Conservation (phyloP, 2,329 filamentous ascomycete species). For the Nothophaeocryptopus gaeumannii region DNA sequence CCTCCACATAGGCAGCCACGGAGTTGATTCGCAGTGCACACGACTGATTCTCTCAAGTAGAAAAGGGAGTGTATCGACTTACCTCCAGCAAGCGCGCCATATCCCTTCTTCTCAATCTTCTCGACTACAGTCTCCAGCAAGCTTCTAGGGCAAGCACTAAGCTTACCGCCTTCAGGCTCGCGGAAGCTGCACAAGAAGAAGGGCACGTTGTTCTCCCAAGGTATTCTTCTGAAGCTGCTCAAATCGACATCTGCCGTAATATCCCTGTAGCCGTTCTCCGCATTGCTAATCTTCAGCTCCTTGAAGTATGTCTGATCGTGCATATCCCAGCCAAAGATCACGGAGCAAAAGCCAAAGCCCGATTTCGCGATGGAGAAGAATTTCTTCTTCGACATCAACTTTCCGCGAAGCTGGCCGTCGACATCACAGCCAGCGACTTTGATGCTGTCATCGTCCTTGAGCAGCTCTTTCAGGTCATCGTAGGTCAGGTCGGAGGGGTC, state of each 20-base stretch:
- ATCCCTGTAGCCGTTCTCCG: conserved; percentile 85
- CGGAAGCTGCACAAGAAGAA: conserved; percentile 82
- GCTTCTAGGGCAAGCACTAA: conserved; percentile 77
- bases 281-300: conserved; percentile 84
- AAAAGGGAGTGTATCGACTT: conserved; percentile 32
- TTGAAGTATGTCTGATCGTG: conserved; percentile 86
- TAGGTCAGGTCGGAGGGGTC: conserved; percentile 52
- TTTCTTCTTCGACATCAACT: conserved; percentile 89
- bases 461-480: conserved; percentile 63
- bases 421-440: conserved; percentile 87
- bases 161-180: conserved; percentile 70
- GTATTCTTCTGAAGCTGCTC: conserved; percentile 74
- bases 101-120: conserved; percentile 66
- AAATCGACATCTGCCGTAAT: conserved; percentile 80
- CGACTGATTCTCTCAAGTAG: no score
- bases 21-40: no score
- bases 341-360: conserved; percentile 91
- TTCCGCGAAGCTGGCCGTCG: conserved; percentile 82
- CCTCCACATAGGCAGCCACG: no score
- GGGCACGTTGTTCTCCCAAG: conserved; percentile 83
- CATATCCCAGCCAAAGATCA: conserved; percentile 97
- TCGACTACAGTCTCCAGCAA: conserved; percentile 66
- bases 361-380: conserved; percentile 77
- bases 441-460: conserved; percentile 71
- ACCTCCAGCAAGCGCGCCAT: conserved; percentile 88